Conservation (phyloP, 352 stramenopile species). For the Globisporangium iwayamae region DNA sequence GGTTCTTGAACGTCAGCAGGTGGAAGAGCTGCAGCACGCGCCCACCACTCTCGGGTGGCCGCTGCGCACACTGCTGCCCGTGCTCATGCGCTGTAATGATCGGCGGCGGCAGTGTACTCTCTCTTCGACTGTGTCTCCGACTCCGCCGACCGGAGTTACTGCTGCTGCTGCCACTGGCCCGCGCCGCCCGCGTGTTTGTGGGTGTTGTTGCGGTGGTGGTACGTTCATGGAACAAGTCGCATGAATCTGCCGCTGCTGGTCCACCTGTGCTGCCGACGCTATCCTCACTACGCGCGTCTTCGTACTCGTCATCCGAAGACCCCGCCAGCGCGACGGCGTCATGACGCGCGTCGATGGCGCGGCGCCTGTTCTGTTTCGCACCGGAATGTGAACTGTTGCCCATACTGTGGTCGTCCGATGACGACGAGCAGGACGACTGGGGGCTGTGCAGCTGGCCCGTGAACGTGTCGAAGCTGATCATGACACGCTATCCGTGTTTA, state of each 20-base stretch:
- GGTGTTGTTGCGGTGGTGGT: not conserved
- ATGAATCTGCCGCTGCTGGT: not conserved
- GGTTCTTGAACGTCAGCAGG: slow-evolving; percentile 64
- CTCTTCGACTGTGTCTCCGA: slow-evolving; percentile 4
- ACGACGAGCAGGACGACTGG: slow-evolving; percentile 4
- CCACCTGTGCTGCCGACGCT: slow-evolving; percentile 31
- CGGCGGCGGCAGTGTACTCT: slow-evolving; percentile 6
- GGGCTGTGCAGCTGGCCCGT: slow-evolving; percentile 15
- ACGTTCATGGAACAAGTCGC: slow-evolving; percentile 42
- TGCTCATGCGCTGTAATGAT: slow-evolving; percentile 5
- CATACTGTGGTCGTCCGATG: not conserved
- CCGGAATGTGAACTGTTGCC: slow-evolving; percentile 15
- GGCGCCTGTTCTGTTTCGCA: slow-evolving; percentile 17
- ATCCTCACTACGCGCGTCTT: slow-evolving; percentile 23
- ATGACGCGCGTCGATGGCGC: slow-evolving; percentile 12
- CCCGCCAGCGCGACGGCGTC: slow-evolving; percentile 17
- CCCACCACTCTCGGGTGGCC: slow-evolving; percentile 17
- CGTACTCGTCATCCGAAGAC: slow-evolving; percentile 14
- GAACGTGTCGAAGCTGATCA: slow-evolving; percentile 85
- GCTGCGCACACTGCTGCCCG: not conserved
- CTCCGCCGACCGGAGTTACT: not conserved
- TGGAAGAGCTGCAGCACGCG: slow-evolving; percentile 56
- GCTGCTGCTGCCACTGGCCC: not conserved
- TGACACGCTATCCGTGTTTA: slow-evolving; percentile 12
- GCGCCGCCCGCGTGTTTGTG: not conserved